A percentile compares a stretch with the other conserved stretches of the same genome.
These are phyloP conservation scores for Alternaria triticimaculans DNA, from an alignment of 2,329 filamentous ascomycete species.

Conservation along the genomic window DNA sequence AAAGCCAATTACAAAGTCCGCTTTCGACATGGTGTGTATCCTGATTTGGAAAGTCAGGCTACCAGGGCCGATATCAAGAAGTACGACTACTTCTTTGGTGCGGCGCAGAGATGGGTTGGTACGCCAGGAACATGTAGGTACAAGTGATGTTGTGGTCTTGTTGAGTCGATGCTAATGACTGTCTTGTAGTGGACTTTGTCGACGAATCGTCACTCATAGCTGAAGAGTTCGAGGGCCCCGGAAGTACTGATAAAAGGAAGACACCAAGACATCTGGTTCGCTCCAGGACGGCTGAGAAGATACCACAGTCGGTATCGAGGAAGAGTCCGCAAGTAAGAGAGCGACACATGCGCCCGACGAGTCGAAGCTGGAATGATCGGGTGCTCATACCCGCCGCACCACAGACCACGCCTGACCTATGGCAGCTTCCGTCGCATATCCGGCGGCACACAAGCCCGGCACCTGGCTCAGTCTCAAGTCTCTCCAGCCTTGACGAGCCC, in stretches of 20 bases:
- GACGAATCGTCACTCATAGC: slow-evolving; percentile 23
- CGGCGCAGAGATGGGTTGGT: slow-evolving; percentile 22
- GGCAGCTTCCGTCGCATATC: slow-evolving; percentile 2
- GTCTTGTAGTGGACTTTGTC: slow-evolving; percentile 22
- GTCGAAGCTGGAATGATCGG: neutral
- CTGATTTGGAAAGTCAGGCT: slow-evolving; percentile 19
- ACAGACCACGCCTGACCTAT: neutral
- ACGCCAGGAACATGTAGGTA: slow-evolving; percentile 21
- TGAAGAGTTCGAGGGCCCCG: slow-evolving; percentile 11
- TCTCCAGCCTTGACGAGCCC: slow-evolving; percentile 18
- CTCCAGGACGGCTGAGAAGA: slow-evolving; percentile 1
- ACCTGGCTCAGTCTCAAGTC: slow-evolving; percentile 12
- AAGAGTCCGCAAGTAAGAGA: neutral
- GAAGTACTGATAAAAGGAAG: neutral
- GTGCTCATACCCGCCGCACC: neutral
- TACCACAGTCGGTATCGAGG: neutral
- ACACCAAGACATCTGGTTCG: slow-evolving; percentile 4
- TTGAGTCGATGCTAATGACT: neutral
- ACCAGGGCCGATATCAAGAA: slow-evolving; percentile 31
- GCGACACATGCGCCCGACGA: neutral
- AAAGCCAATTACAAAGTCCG: slow-evolving; percentile 27
- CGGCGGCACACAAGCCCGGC: slow-evolving; percentile 11
- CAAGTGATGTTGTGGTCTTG: neutral
- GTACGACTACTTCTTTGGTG: slow-evolving; percentile 33
- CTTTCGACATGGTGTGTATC: slow-evolving; percentile 29